Evolutionary conservation across 2,329 filamentous ascomycete genomes (phyloP), one percentile per base, ranked within the genome.

Genomic region (Microascus cirrosus): DNA sequence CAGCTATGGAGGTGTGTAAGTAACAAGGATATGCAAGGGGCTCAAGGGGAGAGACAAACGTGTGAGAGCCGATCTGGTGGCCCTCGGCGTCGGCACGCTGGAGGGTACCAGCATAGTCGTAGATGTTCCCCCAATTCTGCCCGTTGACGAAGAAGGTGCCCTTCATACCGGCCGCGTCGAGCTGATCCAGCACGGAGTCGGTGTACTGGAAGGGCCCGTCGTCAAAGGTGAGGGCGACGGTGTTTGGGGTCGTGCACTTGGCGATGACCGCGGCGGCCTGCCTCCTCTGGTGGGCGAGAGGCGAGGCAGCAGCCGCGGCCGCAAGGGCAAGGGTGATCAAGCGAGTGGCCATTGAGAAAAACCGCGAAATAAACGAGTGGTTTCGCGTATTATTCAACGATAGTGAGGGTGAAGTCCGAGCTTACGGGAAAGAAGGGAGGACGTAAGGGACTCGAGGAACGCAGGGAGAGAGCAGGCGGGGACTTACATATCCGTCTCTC

Each of bases 41-140:
- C 18, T n/a, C 62, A 62, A 51, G 64, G 63, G 7, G 61, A 60
- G 22, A 50, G 34, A 64, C 64, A 25, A 66, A 67, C 66, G 74
- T 77, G 62, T 76, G 83, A 15, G 76, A 79, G 59, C 78, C 83
- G 60, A 86, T 72, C 66, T 86, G 83, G 67, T 86, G 83, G 12
- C 80, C 80, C 7, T 79, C 76, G 48, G 66, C 61, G 59, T 75
- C 61, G 74, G 81, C 81, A 60, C 78, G 77, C 48, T 64, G 62
- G 53, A 74, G 67, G 1, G 60, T 61, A 2, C 60, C 48, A 12
- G 48, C 22, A 51, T 67, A 62, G 55, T 66, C 58, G 13, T 61
- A 59, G n/a, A 68, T 64, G 55, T 54, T 48, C 35, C 69, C 71
- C 2, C 70, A 63, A 57, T 72, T 73, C 25, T 65, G 62, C 6